Percentiles rank a stretch among this genome's conserved stretches.
phyloP scores from a whole-genome alignment of 139 green algal species.

The Picochlorum sp. region DNA sequence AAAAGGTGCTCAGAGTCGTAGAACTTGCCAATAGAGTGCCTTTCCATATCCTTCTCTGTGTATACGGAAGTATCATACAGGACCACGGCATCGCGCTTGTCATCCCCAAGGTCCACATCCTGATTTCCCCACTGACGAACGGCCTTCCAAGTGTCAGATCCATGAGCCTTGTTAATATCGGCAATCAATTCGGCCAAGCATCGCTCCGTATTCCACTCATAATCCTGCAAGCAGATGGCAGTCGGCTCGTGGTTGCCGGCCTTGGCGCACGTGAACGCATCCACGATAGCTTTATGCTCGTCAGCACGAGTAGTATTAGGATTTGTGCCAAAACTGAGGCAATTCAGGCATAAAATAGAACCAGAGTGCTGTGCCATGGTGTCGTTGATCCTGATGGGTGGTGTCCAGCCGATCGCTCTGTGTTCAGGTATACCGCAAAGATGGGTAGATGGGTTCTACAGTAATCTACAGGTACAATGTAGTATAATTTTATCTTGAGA shows the following conservation, averaged over 20 bases:
- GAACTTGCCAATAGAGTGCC: constrained; percentile 1
- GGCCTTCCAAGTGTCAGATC: background rate
- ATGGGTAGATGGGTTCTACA: too few species aligned
- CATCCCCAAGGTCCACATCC: background rate
- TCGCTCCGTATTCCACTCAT: constrained; percentile 1
- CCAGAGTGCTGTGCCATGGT: constrained; percentile 7
- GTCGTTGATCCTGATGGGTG: too few species aligned
- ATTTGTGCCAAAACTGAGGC: constrained; percentile 9
- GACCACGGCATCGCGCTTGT: constrained; percentile 8
- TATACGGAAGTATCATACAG: constrained; percentile 11
- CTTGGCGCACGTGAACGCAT: constrained; percentile 4
- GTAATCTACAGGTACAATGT: too few species aligned
- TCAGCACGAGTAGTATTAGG: constrained; percentile 5
- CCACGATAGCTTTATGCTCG: constrained; percentile 11
- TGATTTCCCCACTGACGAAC: constrained; percentile 12
- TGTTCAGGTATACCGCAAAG: too few species aligned
- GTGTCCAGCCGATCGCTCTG: too few species aligned
- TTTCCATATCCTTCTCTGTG: constrained; percentile 5
- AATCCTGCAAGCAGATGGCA: constrained; percentile 9
- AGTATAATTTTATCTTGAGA: too few species aligned
- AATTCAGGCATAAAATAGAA: constrained; percentile 11
- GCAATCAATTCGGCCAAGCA: constrained; percentile 1
- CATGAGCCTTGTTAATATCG: constrained; percentile 1
- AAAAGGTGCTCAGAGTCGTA: constrained; percentile 9
- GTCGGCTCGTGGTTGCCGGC: background rate